Evolutionary conservation across 495 filamentous ascomycete genomes (phyloP), one percentile per base, ranked within the genome.

Genomic region (Cryomyces minteri): DNA sequence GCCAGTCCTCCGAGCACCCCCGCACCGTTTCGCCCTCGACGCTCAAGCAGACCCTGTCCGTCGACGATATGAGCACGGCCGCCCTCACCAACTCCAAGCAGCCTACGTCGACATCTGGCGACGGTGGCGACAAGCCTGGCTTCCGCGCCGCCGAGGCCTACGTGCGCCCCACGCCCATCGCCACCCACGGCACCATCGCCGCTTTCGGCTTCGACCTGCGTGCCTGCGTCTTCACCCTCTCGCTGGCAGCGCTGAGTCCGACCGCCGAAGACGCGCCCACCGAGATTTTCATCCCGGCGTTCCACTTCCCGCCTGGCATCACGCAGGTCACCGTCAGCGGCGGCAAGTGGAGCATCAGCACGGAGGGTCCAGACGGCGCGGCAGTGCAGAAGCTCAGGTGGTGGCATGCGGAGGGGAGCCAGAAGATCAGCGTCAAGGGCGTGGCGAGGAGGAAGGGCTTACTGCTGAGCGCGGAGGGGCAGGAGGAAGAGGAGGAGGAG

Each of bases 61-160:
- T 48, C 11, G 55, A 61, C n/a, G 43, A 50, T 18, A 62, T 65
- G 62, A 77, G 74, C 11, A 74, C 79, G 11, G 83, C 80, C 0
- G 86, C 88, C 41, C 74, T 77, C 41, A 77, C 73, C 1, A 65
- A 66, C 25, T 67, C 74, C 6, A 40, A 18, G 31, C 38, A 49
- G 12, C 30, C 30, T 32, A 71, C 63, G 40, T 57, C 60, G 25
- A 62, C 70, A 44, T 64, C 68, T 6, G 18, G 18, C 18, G 69
- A 76, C 46, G 60, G 75, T 38, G 70, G 67, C 7, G 66, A 67
- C 47, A 59, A 69, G 9, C 76, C 79, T 4, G 86, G 88, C 0
- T 88, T 78, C 53, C 80, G 90, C 39, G 90, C 90, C 4, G 87
- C 84, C 8, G 87, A 96, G 57, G 90, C 90, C 5, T 96, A 79